phyloP scores from a whole-genome alignment of 306 rosid genomes.

The Dryas octopetala region DNA sequence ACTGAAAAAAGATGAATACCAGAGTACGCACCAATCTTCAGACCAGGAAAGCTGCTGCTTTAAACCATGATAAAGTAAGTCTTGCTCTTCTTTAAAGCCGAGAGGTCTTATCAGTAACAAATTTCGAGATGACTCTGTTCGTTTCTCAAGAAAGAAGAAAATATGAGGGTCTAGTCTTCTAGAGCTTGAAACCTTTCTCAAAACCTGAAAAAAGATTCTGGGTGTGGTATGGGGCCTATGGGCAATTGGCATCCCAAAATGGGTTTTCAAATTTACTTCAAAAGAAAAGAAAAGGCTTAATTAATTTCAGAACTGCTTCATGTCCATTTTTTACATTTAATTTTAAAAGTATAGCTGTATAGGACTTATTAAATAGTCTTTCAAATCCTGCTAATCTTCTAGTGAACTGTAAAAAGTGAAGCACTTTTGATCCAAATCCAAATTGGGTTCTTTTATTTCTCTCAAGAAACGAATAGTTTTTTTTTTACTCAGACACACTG shows the following conservation, averaged over 20 bases:
- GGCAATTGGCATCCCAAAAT: constrained; percentile 6
- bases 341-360: not conserved
- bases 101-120: constrained; percentile 20
- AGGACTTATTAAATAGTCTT: constrained; percentile 22
- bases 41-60: constrained; percentile 49
- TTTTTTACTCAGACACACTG: constrained; percentile 10
- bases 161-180: not conserved
- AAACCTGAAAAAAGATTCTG: constrained; percentile 13
- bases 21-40: constrained; percentile 61
- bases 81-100: constrained; percentile 1
- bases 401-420: constrained; percentile 29
- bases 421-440: constrained; percentile 63
- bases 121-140: constrained; percentile 27
- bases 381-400: constrained; percentile 23
- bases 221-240: not conserved
- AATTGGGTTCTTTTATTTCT: constrained; percentile 39
- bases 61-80: constrained; percentile 53
- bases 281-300: constrained; percentile 30
- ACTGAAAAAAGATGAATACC: constrained; percentile 50
- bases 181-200: constrained; percentile 11
- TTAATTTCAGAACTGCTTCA: constrained; percentile 1
- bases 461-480: constrained; percentile 56
- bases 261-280: constrained; percentile 25
- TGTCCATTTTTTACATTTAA: not conserved
- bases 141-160: constrained; percentile 29